Percentiles rank a stretch among this genome's conserved stretches.
phyloP scores from a whole-genome alignment of 1,284 basidiomycete species.

The Marasmius tenuissimus region DNA sequence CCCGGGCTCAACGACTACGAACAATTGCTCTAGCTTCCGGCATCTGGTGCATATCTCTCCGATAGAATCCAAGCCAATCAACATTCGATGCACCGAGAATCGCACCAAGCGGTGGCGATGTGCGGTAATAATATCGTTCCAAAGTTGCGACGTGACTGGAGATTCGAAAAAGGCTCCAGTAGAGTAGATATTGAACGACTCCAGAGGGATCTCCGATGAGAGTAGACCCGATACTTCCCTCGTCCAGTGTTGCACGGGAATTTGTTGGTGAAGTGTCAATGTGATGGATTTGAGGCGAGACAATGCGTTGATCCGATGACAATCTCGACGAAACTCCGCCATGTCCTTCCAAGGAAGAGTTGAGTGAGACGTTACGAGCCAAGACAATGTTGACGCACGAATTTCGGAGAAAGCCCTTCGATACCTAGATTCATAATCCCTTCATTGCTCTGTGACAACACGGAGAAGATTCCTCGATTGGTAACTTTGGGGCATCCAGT shows the following conservation, averaged over 20 bases:
- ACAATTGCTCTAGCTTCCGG: constrained; percentile 55
- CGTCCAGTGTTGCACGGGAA: constrained; percentile 40
- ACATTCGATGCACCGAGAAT: constrained; percentile 66
- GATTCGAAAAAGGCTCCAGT: constrained; percentile 40
- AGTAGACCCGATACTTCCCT: constrained; percentile 44
- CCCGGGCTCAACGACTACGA: constrained; percentile 50
- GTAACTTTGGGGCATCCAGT: constrained; percentile 71
- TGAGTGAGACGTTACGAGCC: not conserved
- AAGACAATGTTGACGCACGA: constrained; percentile 40
- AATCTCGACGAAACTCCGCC: constrained; percentile 40
- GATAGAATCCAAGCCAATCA: constrained; percentile 48
- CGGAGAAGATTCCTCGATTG: constrained; percentile 51
- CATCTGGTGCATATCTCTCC: constrained; percentile 56
- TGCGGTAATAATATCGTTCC: constrained; percentile 42
- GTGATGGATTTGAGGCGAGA: constrained; percentile 54
- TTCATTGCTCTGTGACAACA: constrained; percentile 40
- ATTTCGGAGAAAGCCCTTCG: constrained; percentile 60
- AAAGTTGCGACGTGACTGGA: constrained; percentile 46
- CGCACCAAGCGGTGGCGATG: constrained; percentile 53
- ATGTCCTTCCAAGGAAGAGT: constrained; percentile 43
- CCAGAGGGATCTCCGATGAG: constrained; percentile 42
- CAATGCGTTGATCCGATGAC: constrained; percentile 36
- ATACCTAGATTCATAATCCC: constrained; percentile 57
- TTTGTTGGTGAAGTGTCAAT: constrained; percentile 46
- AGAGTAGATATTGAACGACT: constrained; percentile 63